These are phyloP conservation scores for Fraxinus excelsior DNA, from an alignment of 257 asterid species.

Conservation along the genomic window DNA sequence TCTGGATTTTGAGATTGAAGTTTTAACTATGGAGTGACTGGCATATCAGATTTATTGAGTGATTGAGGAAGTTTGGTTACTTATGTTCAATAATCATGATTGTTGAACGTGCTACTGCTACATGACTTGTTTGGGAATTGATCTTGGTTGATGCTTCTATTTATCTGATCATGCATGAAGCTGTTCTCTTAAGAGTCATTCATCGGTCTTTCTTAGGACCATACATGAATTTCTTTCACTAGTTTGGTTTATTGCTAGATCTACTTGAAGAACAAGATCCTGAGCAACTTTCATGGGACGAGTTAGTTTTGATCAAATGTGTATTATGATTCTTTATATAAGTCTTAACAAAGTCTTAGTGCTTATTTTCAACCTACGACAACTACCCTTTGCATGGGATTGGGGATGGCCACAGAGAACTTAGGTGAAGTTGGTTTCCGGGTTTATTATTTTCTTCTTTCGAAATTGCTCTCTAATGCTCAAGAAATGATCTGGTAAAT, in stretches of 20 bases:
- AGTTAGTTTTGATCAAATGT: no score
- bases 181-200: background rate
- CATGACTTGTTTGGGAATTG: background rate
- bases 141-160: background rate
- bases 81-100: background rate
- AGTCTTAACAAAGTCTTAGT: no score
- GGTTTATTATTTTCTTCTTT: no score
- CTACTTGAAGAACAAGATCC: background rate
- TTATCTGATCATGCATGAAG: background rate
- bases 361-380: no score
- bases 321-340: no score
- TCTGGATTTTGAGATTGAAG: constrained; percentile 88
- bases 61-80: background rate
- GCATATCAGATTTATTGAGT: background rate
- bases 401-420: no score
- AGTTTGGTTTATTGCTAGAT: background rate
- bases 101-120: background rate
- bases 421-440: no score
- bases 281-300: no score
- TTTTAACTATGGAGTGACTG: constrained; percentile 52
- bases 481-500: no score
- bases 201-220: background rate
- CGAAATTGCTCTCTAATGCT: no score
- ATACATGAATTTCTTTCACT: no score
- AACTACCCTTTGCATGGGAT: no score